Base-by-base conservation (phyloP, 2,329 filamentous ascomycete species). In the Trichophyton simii region DNA sequence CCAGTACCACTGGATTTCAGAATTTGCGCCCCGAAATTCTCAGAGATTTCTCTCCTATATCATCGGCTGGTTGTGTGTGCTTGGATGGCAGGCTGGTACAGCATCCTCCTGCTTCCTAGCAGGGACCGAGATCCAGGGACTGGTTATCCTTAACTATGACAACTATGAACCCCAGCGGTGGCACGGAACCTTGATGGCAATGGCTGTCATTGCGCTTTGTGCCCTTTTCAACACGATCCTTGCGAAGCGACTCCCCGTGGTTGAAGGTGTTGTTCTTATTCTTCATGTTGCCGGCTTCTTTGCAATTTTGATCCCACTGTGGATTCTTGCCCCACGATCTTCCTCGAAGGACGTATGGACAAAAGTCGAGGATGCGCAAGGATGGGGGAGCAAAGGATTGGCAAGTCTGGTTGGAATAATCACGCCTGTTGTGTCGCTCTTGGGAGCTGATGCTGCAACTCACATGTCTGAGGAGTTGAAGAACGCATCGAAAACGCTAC, bases 21-120 rank as follows among this genome's bases (percentile, higher is more conserved):
- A 77, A 46, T 77, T 80, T 64, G 75, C 77, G n/a, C 76, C 77
- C 15, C 68, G 63, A 11, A 67, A 65, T 4, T 71, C 64, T 28
- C 75, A 78, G 60, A 77, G 74, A 41, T 72, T 74, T 36, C 68
- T 80, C 0, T 79, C 77, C 59, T 80, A 78, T 41, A 8, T 61
- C 71, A 72, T 60, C 70, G 72, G 52, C 67, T 72, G 69, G 69
- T 60, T 71, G 38, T 64, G 66, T 34, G 68, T 70, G 31, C 62
- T 71, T 50, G 68, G 70, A 42, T 70, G 71, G 71, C 66, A 71
- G 31, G 61, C 62, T 13, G 66, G 68, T 25, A 68, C 67, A 3
- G 68, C 66, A 7, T 65, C 64, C 48, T 63, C 64, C 50, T 67
- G 64, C 38, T 72, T 67, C 60, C 61, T 68, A 7, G 67, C 66